Evolutionary conservation across 2,329 filamentous ascomycete species (phyloP).

Genomic region (Aureobasidium sp.): DNA sequence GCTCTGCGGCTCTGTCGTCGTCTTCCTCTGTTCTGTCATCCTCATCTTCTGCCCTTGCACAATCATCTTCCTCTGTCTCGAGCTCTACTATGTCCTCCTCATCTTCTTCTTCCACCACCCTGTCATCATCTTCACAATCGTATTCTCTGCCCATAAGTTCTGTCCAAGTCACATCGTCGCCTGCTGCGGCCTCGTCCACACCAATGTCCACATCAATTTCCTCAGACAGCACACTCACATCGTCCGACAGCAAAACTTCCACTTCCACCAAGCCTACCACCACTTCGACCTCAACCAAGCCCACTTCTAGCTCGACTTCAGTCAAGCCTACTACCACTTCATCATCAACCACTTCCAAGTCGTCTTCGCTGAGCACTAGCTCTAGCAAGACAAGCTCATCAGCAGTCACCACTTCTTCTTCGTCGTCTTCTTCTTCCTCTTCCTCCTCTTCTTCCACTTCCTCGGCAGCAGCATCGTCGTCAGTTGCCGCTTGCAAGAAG

Average conservation of each 20-base stretch:
- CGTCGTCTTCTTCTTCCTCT: background rate
- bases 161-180: background rate
- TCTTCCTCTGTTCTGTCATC: background rate
- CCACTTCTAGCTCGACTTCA: background rate
- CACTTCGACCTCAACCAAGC: background rate
- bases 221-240: slow-evolving; percentile 9
- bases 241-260: background rate
- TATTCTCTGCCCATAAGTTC: background rate
- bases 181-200: background rate
- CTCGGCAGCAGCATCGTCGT: background rate
- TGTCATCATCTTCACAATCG: background rate
- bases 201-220: background rate
- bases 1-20: background rate
- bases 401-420: background rate
- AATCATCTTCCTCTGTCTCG: background rate
- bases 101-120: background rate
- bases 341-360: background rate
- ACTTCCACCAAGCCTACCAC: background rate
- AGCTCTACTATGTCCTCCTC: background rate
- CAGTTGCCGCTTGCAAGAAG: background rate
- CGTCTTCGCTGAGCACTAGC: background rate
- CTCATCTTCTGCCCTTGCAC: background rate
- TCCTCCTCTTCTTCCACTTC: background rate
- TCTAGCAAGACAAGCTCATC: background rate
- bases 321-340: background rate